phyloP scores from a whole-genome alignment of 306 rosid genomes.

The Acacia acuminata region DNA sequence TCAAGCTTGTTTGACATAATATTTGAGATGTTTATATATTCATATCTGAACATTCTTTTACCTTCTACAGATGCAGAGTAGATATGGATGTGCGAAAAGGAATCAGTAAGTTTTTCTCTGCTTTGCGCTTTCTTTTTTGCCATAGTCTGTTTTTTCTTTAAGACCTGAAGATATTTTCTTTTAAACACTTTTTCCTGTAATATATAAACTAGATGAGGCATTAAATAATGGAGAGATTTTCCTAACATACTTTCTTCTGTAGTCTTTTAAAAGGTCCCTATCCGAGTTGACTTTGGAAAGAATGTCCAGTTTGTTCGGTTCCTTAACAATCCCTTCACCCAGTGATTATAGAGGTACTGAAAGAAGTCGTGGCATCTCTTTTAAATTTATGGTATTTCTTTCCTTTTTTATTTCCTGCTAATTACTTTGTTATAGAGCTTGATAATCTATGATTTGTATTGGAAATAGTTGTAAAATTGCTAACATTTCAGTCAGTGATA shows the following conservation, averaged over 20 bases:
- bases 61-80: constrained; percentile 74
- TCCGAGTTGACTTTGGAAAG: constrained; percentile 67
- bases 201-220: not conserved
- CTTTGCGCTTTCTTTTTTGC: constrained; percentile 1
- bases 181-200: not conserved
- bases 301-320: constrained; percentile 57
- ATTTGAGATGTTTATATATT: constrained; percentile 20
- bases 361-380: not conserved
- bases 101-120: constrained; percentile 54
- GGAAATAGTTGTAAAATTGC: not conserved
- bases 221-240: constrained; percentile 16
- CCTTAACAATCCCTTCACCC: constrained; percentile 54
- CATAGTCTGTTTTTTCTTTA: not conserved
- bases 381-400: not conserved
- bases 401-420: not conserved
- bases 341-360: constrained; percentile 54
- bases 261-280: constrained; percentile 61
- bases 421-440: not conserved
- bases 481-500: not conserved
- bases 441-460: not conserved
- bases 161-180: not conserved
- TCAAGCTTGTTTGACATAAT: not conserved
- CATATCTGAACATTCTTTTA: constrained; percentile 21
- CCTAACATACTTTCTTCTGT: constrained; percentile 38
- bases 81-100: constrained; percentile 74